Percentiles rank a stretch among this genome's conserved stretches.
phyloP scores from a whole-genome alignment of 495 filamentous ascomycete species.

The Letharia columbiana region DNA sequence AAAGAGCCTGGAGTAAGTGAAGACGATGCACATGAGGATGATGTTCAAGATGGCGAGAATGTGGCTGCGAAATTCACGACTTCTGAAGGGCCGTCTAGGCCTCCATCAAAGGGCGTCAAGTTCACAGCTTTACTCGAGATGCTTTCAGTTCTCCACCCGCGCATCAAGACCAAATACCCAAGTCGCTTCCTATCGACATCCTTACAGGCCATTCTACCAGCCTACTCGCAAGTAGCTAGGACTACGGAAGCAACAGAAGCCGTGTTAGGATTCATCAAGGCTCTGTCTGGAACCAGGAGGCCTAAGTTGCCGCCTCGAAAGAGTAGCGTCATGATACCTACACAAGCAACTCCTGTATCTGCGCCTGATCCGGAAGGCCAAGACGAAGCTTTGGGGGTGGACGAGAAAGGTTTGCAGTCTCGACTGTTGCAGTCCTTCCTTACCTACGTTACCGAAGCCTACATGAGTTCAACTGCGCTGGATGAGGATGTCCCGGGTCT shows the following conservation, averaged over 20 bases:
- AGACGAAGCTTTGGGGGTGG: conserved; percentile 39
- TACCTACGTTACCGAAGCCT: conserved; percentile 76
- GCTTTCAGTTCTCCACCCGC: conserved; percentile 73
- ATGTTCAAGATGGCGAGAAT: background rate
- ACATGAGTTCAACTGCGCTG: conserved; percentile 46
- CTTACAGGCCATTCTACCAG: conserved; percentile 62
- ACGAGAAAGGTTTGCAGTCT: conserved; percentile 47
- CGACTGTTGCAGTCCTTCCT: conserved; percentile 78
- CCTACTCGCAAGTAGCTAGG: conserved; percentile 48
- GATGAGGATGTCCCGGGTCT: conserved; percentile 56
- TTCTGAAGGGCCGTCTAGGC: conserved; percentile 12
- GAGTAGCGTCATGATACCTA: conserved; percentile 49
- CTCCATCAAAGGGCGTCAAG: conserved; percentile 32
- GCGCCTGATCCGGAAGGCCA: conserved; percentile 72
- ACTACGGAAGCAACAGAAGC: conserved; percentile 59
- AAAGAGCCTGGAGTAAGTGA: conserved; percentile 28
- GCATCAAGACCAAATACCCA: conserved; percentile 84
- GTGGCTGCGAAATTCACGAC: background rate
- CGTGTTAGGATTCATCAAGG: conserved; percentile 66
- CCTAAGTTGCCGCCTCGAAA: conserved; percentile 66
- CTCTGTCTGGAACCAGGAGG: conserved; percentile 60
- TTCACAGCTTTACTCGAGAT: conserved; percentile 74
- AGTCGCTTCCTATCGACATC: conserved; percentile 89
- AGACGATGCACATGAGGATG: background rate
- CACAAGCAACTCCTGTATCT: conserved; percentile 27